Base-by-base conservation (phyloP, 2,329 filamentous ascomycete genomes). In the Aspergillus sp. region DNA sequence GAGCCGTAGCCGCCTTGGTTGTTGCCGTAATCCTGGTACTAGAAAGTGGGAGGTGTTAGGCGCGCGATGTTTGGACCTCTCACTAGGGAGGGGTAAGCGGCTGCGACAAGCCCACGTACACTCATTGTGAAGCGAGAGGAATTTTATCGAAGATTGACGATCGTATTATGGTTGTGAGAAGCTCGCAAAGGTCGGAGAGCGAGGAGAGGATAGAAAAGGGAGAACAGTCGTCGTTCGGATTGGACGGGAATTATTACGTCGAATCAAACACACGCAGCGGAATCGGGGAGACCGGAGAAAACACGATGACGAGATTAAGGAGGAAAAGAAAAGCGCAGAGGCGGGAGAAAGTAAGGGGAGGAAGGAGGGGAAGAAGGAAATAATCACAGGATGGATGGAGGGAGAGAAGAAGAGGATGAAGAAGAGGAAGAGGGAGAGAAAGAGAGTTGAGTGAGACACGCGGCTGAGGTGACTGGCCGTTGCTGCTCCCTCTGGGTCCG, bases 1-100 rank as follows among this genome's bases (percentile, higher is more conserved):
- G 80, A 76, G 65, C 76, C 78, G 65, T 81, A 82, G 64, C 76
- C 74, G 26, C 65, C 65, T 50, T 68, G 61, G 49, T 58, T 61
- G 52, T 42, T 42, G 14, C 35, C 62, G 52, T 66, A 62, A 54
- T 57, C 59, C 56, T 66, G 57, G 47, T 62, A 67, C 61, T 65
- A 50, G 11, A 56, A 17, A 32, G 20, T n/a, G 13, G 13, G n/a
- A 16, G 45, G 26, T 38, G 46, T 51, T 24, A 59, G 62, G 35
- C 64, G 61, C 58, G 51, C 48, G 6, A 45, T 32, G 9, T 22
- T 66, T 66, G 10, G 20, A 35, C 24, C 20, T 22, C 26, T 24
- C 44, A 48, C n/a, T 45, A 35, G 14, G 44, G 43, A 52, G 45
- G 40, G 36, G 40, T 30, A 22, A 26, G 42, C 46, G 38, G 46